These are phyloP conservation scores for Vaccinium vitisidaea DNA, from an alignment of 148 eudicot genomes.

Conservation along the genomic window DNA sequence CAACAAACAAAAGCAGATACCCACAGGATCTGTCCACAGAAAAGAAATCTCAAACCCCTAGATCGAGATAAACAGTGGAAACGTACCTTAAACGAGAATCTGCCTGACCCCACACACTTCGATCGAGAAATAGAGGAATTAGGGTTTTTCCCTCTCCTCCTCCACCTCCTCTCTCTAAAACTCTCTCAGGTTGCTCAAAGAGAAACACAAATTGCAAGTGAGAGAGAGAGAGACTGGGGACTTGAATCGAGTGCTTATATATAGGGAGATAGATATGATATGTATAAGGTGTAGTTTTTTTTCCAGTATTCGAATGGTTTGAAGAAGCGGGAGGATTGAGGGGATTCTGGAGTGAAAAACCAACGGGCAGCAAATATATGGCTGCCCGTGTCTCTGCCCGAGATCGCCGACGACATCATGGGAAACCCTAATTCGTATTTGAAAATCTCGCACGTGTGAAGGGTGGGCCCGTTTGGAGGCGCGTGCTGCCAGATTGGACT, in stretches of 20 bases:
- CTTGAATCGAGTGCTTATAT: background rate
- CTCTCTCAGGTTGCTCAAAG: background rate
- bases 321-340: constrained; percentile 25
- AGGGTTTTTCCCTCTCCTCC: constrained; percentile 17
- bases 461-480: background rate
- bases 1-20: background rate
- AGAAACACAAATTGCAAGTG: background rate
- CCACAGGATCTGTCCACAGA: background rate
- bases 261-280: background rate
- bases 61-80: background rate
- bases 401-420: background rate
- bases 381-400: constrained; percentile 9
- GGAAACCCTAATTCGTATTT: constrained; percentile 19
- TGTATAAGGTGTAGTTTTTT: background rate
- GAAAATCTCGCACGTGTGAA: constrained; percentile 14
- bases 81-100: background rate
- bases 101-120: background rate
- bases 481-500: background rate
- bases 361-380: background rate
- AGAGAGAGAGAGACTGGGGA: background rate
- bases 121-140: background rate
- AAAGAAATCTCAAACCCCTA: background rate
- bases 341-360: background rate
- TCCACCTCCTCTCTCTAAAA: background rate
- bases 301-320: constrained; percentile 15